Percentiles rank a stretch among this genome's conserved stretches.
phyloP scores from a whole-genome alignment of 805 yeast genomes.

The Candida odintsovae region DNA sequence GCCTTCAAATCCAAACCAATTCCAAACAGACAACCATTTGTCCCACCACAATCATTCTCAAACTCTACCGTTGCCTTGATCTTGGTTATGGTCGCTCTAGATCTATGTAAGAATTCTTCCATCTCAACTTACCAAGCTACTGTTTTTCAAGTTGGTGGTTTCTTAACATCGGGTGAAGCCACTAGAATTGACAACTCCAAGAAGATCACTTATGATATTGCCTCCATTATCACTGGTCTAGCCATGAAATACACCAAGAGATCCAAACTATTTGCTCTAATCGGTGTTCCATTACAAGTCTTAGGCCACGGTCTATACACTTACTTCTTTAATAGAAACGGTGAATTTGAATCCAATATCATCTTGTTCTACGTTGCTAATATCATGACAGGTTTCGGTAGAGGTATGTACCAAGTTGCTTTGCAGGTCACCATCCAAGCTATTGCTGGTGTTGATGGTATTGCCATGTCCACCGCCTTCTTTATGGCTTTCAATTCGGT shows the following conservation, averaged over 20 bases:
- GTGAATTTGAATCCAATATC: constrained; percentile 8
- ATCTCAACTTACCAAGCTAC: constrained; percentile 24
- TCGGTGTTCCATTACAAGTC: constrained; percentile 20
- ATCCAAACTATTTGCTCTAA: constrained; percentile 21
- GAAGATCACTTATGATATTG: constrained; percentile 24
- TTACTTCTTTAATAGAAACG: constrained; percentile 20
- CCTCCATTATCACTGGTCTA: constrained; percentile 23
- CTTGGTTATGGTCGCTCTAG: constrained; percentile 19
- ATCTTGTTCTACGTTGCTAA: constrained; percentile 14
- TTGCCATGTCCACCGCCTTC: constrained; percentile 28
- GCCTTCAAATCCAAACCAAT: constrained; percentile 2
- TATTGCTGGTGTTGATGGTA: constrained; percentile 22
- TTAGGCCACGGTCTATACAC: constrained; percentile 25
- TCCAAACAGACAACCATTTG: constrained; percentile 17
- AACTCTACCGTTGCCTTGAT: constrained; percentile 17
- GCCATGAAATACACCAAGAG: constrained; percentile 25
- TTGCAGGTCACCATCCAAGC: constrained; percentile 26
- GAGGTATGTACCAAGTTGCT: constrained; percentile 23
- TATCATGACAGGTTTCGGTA: constrained; percentile 24
- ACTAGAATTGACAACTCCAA: constrained; percentile 27
- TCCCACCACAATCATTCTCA: constrained; percentile 22
- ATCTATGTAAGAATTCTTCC: constrained; percentile 22
- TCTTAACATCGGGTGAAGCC: constrained; percentile 24
- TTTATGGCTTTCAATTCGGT: constrained; percentile 23
- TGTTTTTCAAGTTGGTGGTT: constrained; percentile 26